Conservation (phyloP, 176 grass and related monocot genomes). For the Oryza glumipatula region DNA sequence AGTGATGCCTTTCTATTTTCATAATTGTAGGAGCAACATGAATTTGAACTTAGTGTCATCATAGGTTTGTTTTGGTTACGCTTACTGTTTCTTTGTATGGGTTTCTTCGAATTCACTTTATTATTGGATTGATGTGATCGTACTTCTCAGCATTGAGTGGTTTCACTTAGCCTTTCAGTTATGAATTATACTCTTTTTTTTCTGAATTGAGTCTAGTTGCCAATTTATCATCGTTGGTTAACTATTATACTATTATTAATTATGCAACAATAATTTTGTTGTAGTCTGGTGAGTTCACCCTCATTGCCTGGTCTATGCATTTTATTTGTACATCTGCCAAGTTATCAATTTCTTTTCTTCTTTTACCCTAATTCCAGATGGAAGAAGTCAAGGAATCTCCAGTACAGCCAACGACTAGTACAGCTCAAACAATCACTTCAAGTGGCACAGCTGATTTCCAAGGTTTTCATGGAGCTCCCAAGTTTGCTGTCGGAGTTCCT, state of each 20-base stretch:
- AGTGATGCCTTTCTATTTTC: background rate
- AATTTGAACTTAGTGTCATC: background rate
- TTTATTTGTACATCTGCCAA: conserved; percentile 9
- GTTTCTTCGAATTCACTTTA: background rate
- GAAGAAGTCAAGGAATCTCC: conserved; percentile 81
- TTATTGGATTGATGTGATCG: background rate
- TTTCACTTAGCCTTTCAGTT: conserved; percentile 2
- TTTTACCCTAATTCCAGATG: conserved; percentile 59
- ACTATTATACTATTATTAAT: conserved; percentile 5
- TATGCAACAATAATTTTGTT: conserved; percentile 13
- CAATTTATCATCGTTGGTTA: background rate
- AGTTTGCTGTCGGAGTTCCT: conserved; percentile 49
- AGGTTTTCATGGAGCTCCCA: conserved; percentile 58
- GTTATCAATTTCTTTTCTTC: conserved; percentile 16
- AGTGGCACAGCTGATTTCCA: conserved; percentile 51
- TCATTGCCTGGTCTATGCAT: conserved; percentile 13
- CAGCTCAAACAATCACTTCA: conserved; percentile 48
- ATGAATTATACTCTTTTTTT: background rate
- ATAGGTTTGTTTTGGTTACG: background rate
- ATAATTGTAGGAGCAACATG: conserved; percentile 30
- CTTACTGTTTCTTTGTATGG: conserved; percentile 4
- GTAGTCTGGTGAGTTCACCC: conserved; percentile 10
- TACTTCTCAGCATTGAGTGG: background rate
- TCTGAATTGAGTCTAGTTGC: conserved; percentile 4
- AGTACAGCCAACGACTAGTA: conserved; percentile 51